These are phyloP conservation scores for Solanum ahanhuiri DNA, from an alignment of 257 asterid genomes.

Conservation along the genomic window DNA sequence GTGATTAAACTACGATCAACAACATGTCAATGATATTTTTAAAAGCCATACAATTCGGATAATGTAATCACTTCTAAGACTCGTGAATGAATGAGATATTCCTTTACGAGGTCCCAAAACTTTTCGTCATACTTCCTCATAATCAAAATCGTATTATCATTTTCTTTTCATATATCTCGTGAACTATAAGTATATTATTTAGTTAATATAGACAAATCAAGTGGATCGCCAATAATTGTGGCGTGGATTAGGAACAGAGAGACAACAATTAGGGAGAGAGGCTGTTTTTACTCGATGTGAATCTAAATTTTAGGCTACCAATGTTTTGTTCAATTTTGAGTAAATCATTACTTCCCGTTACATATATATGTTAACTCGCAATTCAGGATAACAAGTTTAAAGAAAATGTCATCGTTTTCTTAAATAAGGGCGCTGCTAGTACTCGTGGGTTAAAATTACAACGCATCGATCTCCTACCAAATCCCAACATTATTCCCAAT, in stretches of 20 bases:
- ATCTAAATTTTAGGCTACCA: too few species aligned
- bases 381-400: not conserved
- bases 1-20: too few species aligned
- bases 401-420: not conserved
- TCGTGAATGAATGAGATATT: not conserved
- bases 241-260: not conserved
- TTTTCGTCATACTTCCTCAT: not conserved
- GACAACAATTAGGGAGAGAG: too few species aligned
- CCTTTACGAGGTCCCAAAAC: not conserved
- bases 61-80: not conserved
- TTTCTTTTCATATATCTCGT: not conserved
- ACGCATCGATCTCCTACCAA: too few species aligned
- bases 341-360: too few species aligned
- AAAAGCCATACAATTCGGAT: too few species aligned
- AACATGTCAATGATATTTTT: too few species aligned
- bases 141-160: not conserved
- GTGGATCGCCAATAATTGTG: not conserved
- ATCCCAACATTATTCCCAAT: too few species aligned
- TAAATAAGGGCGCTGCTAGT: too few species aligned
- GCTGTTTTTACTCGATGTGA: too few species aligned
- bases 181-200: not conserved
- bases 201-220: not conserved
- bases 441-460: fast-evolving
- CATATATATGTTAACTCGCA: not conserved
- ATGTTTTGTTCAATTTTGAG: not conserved